Conservation (phyloP, 1,284 basidiomycete species). For the Golubevia sp. region DNA sequence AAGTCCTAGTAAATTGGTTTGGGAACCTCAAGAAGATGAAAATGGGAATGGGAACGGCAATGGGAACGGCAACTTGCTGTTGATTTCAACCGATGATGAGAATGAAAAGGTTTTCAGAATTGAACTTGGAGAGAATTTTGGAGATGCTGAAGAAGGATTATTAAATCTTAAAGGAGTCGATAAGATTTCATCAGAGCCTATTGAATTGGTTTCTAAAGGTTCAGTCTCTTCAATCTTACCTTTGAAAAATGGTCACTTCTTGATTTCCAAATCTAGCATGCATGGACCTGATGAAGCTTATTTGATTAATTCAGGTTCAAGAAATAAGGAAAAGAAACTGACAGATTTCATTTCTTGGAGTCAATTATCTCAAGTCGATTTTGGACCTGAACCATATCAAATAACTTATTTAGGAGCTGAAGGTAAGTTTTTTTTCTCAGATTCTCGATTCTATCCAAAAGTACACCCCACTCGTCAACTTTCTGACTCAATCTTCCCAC, state of each 20-base stretch:
- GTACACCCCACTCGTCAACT: too few relatives aligned
- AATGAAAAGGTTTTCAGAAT: constrained; percentile 19
- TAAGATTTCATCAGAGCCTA: not conserved
- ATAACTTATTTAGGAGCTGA: constrained; percentile 21
- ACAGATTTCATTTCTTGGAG: constrained; percentile 13
- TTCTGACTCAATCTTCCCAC: too few relatives aligned
- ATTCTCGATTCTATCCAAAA: too few relatives aligned
- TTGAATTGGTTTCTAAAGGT: constrained; percentile 8
- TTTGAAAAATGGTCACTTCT: constrained; percentile 9
- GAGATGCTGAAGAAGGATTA: not conserved
- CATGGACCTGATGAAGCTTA: constrained; percentile 22
- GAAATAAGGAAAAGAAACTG: not conserved
- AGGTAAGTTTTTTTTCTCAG: too few relatives aligned
- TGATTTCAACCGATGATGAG: constrained; percentile 13
- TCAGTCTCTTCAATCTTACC: constrained; percentile 3
- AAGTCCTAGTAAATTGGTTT: constrained; percentile 9
- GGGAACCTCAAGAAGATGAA: too few relatives aligned
- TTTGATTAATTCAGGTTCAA: not conserved
- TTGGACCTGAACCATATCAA: constrained; percentile 23
- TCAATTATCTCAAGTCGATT: constrained; percentile 15
- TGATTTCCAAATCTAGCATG: constrained; percentile 14
- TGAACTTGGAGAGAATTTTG: not conserved
- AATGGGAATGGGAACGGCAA: too few relatives aligned
- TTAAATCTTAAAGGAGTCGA: not conserved
- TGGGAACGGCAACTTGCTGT: too few relatives aligned